A percentile compares a stretch with the other conserved stretches of the same genome.
Conservation (phyloP, 2,329 filamentous ascomycete genomes). For the Alternaria angustiovoidea region DNA sequence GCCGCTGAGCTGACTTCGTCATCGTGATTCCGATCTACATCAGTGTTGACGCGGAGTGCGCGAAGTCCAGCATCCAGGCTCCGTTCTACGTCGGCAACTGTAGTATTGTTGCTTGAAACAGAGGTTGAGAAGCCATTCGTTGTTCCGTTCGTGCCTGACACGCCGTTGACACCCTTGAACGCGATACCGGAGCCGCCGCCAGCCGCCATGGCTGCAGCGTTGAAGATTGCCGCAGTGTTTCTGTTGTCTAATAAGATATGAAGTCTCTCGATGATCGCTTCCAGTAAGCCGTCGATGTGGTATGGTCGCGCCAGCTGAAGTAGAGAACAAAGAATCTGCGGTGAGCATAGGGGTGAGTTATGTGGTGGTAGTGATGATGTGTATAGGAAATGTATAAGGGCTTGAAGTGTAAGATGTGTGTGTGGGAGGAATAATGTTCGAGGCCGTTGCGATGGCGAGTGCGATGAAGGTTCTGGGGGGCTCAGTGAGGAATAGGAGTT, state of each 20-base stretch:
- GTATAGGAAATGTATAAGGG: constrained; percentile 91
- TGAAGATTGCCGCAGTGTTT: constrained; percentile 97
- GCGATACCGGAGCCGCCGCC: constrained; percentile 87
- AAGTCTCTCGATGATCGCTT: constrained; percentile 89
- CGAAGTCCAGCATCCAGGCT: constrained; percentile 47
- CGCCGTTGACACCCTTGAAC: constrained; percentile 55
- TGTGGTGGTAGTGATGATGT: constrained; percentile 84
- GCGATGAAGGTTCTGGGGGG: constrained; percentile 61
- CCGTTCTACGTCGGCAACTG: constrained; percentile 27
- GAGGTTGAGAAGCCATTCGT: constrained; percentile 29
- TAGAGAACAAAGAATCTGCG: constrained; percentile 93
- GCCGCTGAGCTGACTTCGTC: constrained; percentile 49
- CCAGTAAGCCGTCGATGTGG: constrained; percentile 87
- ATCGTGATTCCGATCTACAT: constrained; percentile 48
- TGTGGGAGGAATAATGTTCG: constrained; percentile 92
- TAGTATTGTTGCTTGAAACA: constrained; percentile 6
- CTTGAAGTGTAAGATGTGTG: constrained; percentile 86
- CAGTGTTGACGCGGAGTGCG: constrained; percentile 60
- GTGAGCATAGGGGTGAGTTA: constrained; percentile 82
- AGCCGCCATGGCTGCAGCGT: constrained; percentile 96
- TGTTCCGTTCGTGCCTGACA: constrained; percentile 36
- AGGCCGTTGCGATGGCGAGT: constrained; percentile 72
- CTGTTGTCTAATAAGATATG: constrained; percentile 89
- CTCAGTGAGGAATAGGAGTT: constrained; percentile 56
- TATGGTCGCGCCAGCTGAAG: constrained; percentile 94